phyloP scores from a whole-genome alignment of 768 basidiomycete species.

The Agrocybe pediades region DNA sequence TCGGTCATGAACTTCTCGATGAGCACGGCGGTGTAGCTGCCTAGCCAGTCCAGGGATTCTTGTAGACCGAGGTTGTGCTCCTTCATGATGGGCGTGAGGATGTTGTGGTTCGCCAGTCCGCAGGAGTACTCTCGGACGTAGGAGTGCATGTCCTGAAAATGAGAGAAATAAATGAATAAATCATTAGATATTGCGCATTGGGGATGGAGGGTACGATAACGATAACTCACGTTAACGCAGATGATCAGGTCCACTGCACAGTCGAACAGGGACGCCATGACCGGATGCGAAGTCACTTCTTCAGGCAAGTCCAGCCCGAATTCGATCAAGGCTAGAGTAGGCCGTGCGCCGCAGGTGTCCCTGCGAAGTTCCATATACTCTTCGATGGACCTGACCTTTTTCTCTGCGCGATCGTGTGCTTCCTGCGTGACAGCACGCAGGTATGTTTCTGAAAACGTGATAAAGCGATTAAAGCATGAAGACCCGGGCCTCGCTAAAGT shows the following conservation, averaged over 20 bases:
- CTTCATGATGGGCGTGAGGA: constrained; percentile 42
- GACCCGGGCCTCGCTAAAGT: constrained; percentile 13
- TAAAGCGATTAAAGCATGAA: constrained; percentile 25
- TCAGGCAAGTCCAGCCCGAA: constrained; percentile 59
- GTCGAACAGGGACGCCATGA: constrained; percentile 45
- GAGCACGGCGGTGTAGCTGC: constrained; percentile 28
- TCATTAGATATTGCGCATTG: neutral
- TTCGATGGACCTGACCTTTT: constrained; percentile 45
- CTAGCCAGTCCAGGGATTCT: constrained; percentile 39
- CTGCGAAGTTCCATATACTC: constrained; percentile 55
- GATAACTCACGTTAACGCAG: constrained; percentile 27
- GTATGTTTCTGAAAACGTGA: constrained; percentile 42
- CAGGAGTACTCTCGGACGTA: constrained; percentile 41
- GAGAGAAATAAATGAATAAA: neutral
- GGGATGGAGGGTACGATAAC: too few species aligned
- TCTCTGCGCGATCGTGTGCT: constrained; percentile 41
- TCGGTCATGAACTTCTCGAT: constrained; percentile 32
- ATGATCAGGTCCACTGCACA: constrained; percentile 53
- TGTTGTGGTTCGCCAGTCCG: constrained; percentile 41
- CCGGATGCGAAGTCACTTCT: constrained; percentile 52
- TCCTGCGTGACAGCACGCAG: constrained; percentile 43
- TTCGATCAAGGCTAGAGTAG: constrained; percentile 53
- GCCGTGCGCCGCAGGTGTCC: constrained; percentile 54
- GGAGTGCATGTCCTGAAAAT: constrained; percentile 38
- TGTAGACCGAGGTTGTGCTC: constrained; percentile 32